phyloP scores from a whole-genome alignment of 106 monocot species.

The Platanthera zijinensis region DNA sequence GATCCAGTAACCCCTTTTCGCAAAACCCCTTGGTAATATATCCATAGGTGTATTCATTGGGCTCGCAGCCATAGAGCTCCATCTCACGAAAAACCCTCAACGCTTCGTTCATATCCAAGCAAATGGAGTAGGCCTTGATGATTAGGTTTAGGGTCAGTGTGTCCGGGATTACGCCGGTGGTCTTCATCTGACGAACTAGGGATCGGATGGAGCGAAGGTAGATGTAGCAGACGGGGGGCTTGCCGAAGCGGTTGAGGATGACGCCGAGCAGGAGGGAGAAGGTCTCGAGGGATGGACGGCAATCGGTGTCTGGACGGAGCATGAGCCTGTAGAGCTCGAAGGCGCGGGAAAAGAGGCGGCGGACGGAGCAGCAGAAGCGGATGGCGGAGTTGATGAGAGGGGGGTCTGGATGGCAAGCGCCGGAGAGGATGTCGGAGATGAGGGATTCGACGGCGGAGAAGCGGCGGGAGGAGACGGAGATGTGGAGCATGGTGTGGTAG shows the following conservation, averaged over 20 bases:
- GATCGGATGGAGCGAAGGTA: slow-evolving; percentile 79
- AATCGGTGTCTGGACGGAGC: slow-evolving; percentile 9
- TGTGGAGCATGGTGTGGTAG: slow-evolving; percentile 54
- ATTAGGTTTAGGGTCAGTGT: slow-evolving; percentile 51
- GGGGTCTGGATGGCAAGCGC: slow-evolving; percentile 57
- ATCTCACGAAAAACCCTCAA: slow-evolving; percentile 65
- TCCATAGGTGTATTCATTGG: slow-evolving; percentile 71
- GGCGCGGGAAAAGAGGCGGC: slow-evolving; percentile 74
- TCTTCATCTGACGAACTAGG: slow-evolving; percentile 73
- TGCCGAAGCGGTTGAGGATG: slow-evolving; percentile 54
- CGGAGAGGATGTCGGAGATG: slow-evolving; percentile 64
- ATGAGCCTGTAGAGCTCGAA: slow-evolving; percentile 85
- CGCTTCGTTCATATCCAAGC: slow-evolving; percentile 82
- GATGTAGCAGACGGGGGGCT: slow-evolving; percentile 45
- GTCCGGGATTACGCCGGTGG: slow-evolving; percentile 66
- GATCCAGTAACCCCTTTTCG: slow-evolving; percentile 64
- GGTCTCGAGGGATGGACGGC: slow-evolving; percentile 54
- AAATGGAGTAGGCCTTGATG: slow-evolving; percentile 74
- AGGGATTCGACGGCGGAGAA: slow-evolving; percentile 58
- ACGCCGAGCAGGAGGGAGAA: slow-evolving; percentile 67
- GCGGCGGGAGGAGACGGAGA: slow-evolving; percentile 51
- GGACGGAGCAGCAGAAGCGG: slow-evolving; percentile 72
- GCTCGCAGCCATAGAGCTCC: slow-evolving; percentile 73
- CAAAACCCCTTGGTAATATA: slow-evolving; percentile 71
- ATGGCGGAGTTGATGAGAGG: slow-evolving; percentile 54